Evolutionary conservation across 129 eudicot species (phyloP).

Genomic region (Artemisia argyi): DNA sequence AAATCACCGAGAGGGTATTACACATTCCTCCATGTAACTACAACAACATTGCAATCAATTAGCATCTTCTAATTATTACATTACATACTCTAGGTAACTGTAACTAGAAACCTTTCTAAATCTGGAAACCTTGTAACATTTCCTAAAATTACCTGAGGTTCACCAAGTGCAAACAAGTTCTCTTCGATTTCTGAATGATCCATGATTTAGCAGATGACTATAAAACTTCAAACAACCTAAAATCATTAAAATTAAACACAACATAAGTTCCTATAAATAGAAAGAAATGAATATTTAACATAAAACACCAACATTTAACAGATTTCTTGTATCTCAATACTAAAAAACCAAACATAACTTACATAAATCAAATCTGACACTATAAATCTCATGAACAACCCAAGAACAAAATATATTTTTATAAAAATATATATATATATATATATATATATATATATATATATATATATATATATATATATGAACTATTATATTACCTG

Average conservation of each 20-base stretch:
- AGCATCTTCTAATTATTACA: background rate
- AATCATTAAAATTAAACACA: background rate
- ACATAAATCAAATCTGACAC: no score
- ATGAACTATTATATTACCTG: no score
- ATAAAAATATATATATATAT: no score
- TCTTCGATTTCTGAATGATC: conserved; percentile 84
- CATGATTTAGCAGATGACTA: conserved; percentile 38
- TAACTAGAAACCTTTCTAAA: conserved; percentile 17
- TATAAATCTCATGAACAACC: no score
- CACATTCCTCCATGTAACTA: conserved; percentile 98
- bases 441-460: no score
- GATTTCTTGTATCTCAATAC: background rate
- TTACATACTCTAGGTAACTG: background rate
- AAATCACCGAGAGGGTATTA: conserved; percentile 54
- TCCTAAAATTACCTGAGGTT: conserved; percentile 69
- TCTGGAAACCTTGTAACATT: background rate
- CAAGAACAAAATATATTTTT: no score
- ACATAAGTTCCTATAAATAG: background rate
- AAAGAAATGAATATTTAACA: conserved; percentile 1
- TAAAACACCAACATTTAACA: conserved; percentile 1
- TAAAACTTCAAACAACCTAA: conserved; percentile 26
- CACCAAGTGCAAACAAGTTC: conserved; percentile 68
- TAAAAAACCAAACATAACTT: background rate
- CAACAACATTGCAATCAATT: conserved; percentile 22
- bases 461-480: no score